Percentiles rank a stretch among this genome's conserved stretches.
These are phyloP conservation scores for Fusarium globosum DNA, from an alignment of 2,329 filamentous ascomycete species.

Conservation along the genomic window DNA sequence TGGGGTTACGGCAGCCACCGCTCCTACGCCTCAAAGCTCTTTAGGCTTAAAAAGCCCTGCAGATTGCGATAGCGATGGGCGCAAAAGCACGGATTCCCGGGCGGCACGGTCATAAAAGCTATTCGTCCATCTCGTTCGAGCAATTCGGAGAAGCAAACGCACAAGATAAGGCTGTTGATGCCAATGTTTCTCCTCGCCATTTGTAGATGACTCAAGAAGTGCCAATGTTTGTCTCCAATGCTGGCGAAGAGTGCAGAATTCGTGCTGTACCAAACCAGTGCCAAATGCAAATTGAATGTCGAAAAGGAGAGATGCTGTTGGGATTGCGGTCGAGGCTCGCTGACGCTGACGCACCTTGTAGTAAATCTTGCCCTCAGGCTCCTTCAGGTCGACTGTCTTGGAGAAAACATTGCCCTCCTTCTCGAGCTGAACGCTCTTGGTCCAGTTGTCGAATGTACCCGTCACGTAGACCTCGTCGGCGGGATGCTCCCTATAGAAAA, in stretches of 20 bases:
- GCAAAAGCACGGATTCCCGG: slow-evolving; percentile 35
- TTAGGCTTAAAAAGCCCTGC: slow-evolving; percentile 42
- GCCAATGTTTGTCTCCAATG: slow-evolving; percentile 9
- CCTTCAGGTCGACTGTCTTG: slow-evolving; percentile 81
- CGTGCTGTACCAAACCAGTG: background rate
- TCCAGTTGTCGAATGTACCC: slow-evolving; percentile 95
- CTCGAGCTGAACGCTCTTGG: slow-evolving; percentile 84
- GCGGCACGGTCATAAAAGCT: slow-evolving; percentile 23
- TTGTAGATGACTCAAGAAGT: slow-evolving; percentile 2
- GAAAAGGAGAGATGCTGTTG: slow-evolving; percentile 17
- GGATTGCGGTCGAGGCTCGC: slow-evolving; percentile 19
- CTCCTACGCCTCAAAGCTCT: slow-evolving; percentile 36
- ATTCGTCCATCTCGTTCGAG: slow-evolving; percentile 20
- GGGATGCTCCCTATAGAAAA: slow-evolving; percentile 76
- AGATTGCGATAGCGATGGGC: slow-evolving; percentile 37
- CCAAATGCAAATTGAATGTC: slow-evolving; percentile 17
- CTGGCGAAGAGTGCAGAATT: slow-evolving; percentile 3
- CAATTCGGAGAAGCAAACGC: slow-evolving; percentile 24
- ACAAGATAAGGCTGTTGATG: slow-evolving; percentile 7
- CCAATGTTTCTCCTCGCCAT: slow-evolving; percentile 4
- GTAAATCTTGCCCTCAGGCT: slow-evolving; percentile 77
- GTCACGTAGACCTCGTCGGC: slow-evolving; percentile 93
- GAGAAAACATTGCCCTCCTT: slow-evolving; percentile 79
- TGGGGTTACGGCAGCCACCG: slow-evolving; percentile 40
- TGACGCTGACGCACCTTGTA: slow-evolving; percentile 82